phyloP scores from a whole-genome alignment of 768 basidiomycete genomes.

The Boletus coccyginus region DNA sequence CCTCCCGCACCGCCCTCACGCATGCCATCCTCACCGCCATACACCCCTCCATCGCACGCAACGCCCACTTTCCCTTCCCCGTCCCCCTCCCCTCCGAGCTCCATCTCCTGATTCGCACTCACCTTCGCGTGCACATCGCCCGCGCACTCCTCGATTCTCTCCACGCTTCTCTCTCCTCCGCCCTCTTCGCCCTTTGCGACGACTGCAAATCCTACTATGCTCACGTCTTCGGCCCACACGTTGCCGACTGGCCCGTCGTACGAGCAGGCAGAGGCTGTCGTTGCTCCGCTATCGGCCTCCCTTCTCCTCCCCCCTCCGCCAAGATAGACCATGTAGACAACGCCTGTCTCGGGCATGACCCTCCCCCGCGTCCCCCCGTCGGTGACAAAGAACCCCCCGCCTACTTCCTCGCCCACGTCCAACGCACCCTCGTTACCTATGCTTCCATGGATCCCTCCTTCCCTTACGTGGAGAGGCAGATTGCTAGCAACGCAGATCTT shows the following conservation, averaged over 20 bases:
- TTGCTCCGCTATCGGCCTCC: slow-evolving; percentile 35
- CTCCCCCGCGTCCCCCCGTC: slow-evolving; percentile 32
- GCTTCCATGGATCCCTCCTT: slow-evolving; percentile 39
- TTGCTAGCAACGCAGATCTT: slow-evolving; percentile 30
- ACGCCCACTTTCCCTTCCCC: slow-evolving; percentile 19
- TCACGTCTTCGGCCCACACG: slow-evolving; percentile 50
- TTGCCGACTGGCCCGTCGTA: slow-evolving; percentile 55
- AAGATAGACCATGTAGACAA: slow-evolving; percentile 4
- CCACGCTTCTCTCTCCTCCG: slow-evolving; percentile 34
- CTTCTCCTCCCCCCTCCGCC: slow-evolving; percentile 5
- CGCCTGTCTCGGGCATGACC: slow-evolving; percentile 16
- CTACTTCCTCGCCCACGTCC: slow-evolving; percentile 35
- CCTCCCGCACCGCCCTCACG: slow-evolving; percentile 44
- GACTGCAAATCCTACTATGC: slow-evolving; percentile 51
- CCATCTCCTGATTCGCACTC: slow-evolving; percentile 49
- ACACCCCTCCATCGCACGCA: slow-evolving; percentile 42
- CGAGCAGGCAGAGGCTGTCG: slow-evolving; percentile 43
- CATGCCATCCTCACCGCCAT: slow-evolving; percentile 52
- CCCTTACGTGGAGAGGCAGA: slow-evolving; percentile 24
- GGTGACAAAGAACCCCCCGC: slow-evolving; percentile 30
- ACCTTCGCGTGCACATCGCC: slow-evolving; percentile 44
- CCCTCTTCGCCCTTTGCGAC: slow-evolving; percentile 38
- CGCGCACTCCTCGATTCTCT: slow-evolving; percentile 42
- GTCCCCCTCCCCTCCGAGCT: slow-evolving; percentile 47
- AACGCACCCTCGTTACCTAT: slow-evolving; percentile 46